Conservation (phyloP, 176 grass and related monocot genomes). For the Pontederia paniculata region DNA sequence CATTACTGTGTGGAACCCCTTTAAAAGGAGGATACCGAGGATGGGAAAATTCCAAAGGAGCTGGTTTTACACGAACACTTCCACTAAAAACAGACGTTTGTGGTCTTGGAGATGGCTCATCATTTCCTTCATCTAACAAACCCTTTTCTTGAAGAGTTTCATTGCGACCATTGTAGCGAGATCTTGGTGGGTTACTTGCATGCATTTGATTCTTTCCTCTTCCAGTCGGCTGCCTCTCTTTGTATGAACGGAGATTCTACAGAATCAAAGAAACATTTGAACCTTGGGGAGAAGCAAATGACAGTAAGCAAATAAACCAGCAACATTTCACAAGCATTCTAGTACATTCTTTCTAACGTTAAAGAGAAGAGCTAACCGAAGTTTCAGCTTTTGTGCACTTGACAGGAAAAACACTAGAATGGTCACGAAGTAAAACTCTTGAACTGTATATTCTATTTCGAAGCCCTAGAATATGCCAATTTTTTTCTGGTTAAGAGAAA, state of each 20-base stretch:
- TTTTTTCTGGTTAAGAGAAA: too few relatives aligned
- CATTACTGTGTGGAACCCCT: constrained; percentile 32
- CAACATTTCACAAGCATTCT: too few relatives aligned
- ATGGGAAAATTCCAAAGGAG: constrained; percentile 17
- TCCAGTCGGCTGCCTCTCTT: constrained; percentile 30
- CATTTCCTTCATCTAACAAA: constrained; percentile 27
- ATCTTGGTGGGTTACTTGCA: constrained; percentile 32
- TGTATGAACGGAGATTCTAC: constrained; percentile 35
- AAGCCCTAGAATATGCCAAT: too few relatives aligned
- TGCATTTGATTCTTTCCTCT: constrained; percentile 36
- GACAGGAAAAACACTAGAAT: too few relatives aligned
- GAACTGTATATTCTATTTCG: too few relatives aligned
- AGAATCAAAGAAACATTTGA: constrained; percentile 19
- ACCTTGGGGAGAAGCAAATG: constrained; percentile 2
- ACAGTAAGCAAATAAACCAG: not conserved
- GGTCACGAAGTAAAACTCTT: too few relatives aligned
- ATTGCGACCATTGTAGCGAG: constrained; percentile 13
- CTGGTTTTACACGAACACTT: constrained; percentile 35
- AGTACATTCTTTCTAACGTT: too few relatives aligned
- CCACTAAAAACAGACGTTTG: constrained; percentile 18
- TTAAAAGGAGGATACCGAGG: constrained; percentile 20
- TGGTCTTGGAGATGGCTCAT: constrained; percentile 21
- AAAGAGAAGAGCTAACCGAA: too few relatives aligned
- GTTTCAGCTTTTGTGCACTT: too few relatives aligned
- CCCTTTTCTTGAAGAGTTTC: constrained; percentile 26